Evolutionary conservation across 2,329 filamentous ascomycete species (phyloP).

Genomic region (Westerdykella ornata): DNA sequence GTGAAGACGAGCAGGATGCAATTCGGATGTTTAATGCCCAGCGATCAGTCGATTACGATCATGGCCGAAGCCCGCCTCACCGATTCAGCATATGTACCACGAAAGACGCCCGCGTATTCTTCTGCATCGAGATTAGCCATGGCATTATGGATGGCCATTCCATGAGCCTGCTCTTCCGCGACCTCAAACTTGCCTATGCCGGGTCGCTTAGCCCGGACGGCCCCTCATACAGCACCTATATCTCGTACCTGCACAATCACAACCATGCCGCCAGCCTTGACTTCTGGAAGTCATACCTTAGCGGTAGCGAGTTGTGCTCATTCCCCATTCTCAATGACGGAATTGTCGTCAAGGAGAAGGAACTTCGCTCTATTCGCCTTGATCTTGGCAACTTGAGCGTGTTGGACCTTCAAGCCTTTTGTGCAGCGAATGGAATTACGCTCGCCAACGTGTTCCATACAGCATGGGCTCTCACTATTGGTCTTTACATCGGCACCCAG

Average conservation of each 20-base stretch:
- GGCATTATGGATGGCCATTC: slow-evolving; percentile 34
- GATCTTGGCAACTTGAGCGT: slow-evolving; percentile 24
- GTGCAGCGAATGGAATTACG: slow-evolving; percentile 42
- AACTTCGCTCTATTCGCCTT: slow-evolving; percentile 23
- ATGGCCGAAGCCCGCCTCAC: slow-evolving; percentile 23
- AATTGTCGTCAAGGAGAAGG: slow-evolving; percentile 10
- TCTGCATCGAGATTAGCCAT: slow-evolving; percentile 31
- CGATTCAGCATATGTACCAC: slow-evolving; percentile 29
- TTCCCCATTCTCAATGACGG: slow-evolving; percentile 29
- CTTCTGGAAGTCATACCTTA: slow-evolving; percentile 29
- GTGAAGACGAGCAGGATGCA: slow-evolving; percentile 16
- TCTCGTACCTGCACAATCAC: slow-evolving; percentile 23
- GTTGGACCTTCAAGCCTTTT: slow-evolving; percentile 31
- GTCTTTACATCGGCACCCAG: slow-evolving; percentile 32
- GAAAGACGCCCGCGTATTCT: slow-evolving; percentile 15
- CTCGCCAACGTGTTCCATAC: slow-evolving; percentile 43
- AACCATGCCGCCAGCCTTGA: slow-evolving; percentile 21
- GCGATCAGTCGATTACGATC: slow-evolving; percentile 19
- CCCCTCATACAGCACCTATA: slow-evolving; percentile 30
- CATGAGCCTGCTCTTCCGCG: slow-evolving; percentile 24
- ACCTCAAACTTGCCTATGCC: slow-evolving; percentile 25
- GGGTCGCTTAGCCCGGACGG: slow-evolving; percentile 17
- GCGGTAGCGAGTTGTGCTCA: slow-evolving; percentile 26
- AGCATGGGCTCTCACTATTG: slow-evolving; percentile 38
- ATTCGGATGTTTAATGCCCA: slow-evolving; percentile 17